phyloP scores from a whole-genome alignment of 1,284 basidiomycete species.

The Tilletia setariae region DNA sequence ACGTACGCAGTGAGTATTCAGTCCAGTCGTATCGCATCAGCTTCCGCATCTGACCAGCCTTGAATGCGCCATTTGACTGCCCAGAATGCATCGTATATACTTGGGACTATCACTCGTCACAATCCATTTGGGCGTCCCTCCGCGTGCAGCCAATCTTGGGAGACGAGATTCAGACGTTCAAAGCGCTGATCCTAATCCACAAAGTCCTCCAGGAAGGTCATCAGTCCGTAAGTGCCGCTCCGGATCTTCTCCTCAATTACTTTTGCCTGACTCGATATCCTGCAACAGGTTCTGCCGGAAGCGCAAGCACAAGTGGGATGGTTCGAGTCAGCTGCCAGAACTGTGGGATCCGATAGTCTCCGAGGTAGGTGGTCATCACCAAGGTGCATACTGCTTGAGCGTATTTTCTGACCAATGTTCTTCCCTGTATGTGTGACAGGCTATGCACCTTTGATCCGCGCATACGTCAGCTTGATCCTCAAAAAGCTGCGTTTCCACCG shows the following conservation, averaged over 20 bases:
- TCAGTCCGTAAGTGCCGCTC: constrained; percentile 31
- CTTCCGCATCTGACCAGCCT: not conserved
- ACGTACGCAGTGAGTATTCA: constrained; percentile 47
- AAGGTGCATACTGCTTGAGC: not conserved
- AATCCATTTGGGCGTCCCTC: constrained; percentile 51
- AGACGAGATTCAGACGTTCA: constrained; percentile 54
- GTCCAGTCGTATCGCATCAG: not conserved
- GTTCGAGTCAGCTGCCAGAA: constrained; percentile 53
- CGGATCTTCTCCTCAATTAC: not conserved
- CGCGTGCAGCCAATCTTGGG: constrained; percentile 52
- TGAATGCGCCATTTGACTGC: not conserved
- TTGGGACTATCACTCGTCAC: constrained; percentile 54
- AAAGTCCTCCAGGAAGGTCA: constrained; percentile 54
- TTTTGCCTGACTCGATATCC: not conserved
- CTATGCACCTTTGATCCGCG: constrained; percentile 49
- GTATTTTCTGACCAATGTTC: not conserved
- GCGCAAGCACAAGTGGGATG: constrained; percentile 52
- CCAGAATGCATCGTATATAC: constrained; percentile 54
- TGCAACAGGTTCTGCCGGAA: constrained; percentile 36
- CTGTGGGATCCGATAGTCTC: constrained; percentile 43
- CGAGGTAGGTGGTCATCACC: constrained; percentile 15
- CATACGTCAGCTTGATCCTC: constrained; percentile 52
- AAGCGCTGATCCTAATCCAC: constrained; percentile 53
- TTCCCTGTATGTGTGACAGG: constrained; percentile 20
- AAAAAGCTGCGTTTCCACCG: constrained; percentile 54